Evolutionary conservation across 2,329 filamentous ascomycete genomes (phyloP), one percentile per base, ranked within the genome.

Genomic region (Aureobasidium namibiae): DNA sequence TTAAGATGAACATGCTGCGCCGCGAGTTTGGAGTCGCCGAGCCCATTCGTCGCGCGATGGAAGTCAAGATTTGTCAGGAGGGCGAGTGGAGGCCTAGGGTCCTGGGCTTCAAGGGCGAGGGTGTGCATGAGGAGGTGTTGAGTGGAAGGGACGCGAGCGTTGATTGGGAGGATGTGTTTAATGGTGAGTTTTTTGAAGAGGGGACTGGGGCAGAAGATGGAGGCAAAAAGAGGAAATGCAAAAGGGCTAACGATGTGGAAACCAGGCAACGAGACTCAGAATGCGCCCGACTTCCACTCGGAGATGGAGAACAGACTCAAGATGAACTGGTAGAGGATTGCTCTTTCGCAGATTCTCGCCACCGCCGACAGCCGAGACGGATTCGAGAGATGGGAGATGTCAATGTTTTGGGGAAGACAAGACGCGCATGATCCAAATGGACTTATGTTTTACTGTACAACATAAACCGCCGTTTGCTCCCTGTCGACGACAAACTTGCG

Each of bases 291-390:
- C 56, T 86, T 96, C 75, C 91, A 96, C 68, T 87, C 90, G 60
- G 92, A 97, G 83, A 91, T 96, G 85, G 92, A 96, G 84, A 83
- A 84, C 75, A 90, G 90, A 81, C 78, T 95, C 74, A 88, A 86
- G 81, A 95, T 96, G 84, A 80, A 72, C 77, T 78, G 79, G 73
- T 76, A 69, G 64, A 64, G n/a, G n/a, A n/a, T n/a, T n/a, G n/a
- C n/a, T n/a, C n/a, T n/a, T n/a, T n/a, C n/a, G n/a, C n/a, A n/a
- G n/a, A n/a, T n/a, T n/a, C n/a, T n/a, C n/a, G n/a, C n/a, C n/a
- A n/a, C n/a, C n/a, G n/a, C n/a, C n/a, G 26, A 11, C 24, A n/a
- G n/a, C 34, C 29, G 29, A 33, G 45, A 48, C n/a, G 21, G 18
- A 41, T 11, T 9, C 38, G 18, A 11, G 7, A n/a, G n/a, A n/a